phyloP scores from a whole-genome alignment of 345 rosid genomes.

The Gossypium stocksii region DNA sequence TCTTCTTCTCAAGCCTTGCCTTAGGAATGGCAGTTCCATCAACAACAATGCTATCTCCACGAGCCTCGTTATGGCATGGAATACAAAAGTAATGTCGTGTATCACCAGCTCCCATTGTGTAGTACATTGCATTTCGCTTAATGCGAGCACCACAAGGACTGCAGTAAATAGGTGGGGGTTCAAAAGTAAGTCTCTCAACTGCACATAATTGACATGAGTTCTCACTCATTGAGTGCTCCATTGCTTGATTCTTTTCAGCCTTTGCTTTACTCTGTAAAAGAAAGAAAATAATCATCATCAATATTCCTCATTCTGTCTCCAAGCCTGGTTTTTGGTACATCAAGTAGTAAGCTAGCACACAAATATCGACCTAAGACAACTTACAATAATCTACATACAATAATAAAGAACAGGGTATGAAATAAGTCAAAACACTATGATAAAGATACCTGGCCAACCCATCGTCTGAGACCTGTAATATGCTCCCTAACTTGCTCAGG shows the following conservation, averaged over 20 bases:
- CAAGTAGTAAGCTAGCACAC: not conserved
- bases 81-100: slow-evolving; percentile 88
- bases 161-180: slow-evolving; percentile 97
- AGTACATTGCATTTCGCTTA: slow-evolving; percentile 96
- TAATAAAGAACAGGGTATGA: not conserved
- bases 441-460: slow-evolving; percentile 91
- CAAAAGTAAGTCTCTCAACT: slow-evolving; percentile 96
- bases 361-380: not conserved
- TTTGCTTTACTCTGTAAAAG: slow-evolving; percentile 84
- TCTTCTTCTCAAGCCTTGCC: slow-evolving; percentile 91
- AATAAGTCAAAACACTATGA: not conserved
- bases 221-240: slow-evolving; percentile 95
- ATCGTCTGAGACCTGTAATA: slow-evolving; percentile 85
- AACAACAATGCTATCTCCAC: slow-evolving; percentile 71
- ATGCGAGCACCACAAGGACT: slow-evolving; percentile 93
- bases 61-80: slow-evolving; percentile 94
- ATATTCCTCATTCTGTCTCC: not conserved
- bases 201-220: slow-evolving; percentile 99
- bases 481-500: slow-evolving; percentile 98
- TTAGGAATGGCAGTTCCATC: slow-evolving; percentile 69
- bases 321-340: not conserved
- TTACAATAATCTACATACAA: not conserved
- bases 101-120: slow-evolving; percentile 86
- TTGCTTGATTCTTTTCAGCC: slow-evolving; percentile 94
- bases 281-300: slow-evolving; percentile 5